phyloP scores from a whole-genome alignment of 1,284 basidiomycete species.

The Irpex sp. region DNA sequence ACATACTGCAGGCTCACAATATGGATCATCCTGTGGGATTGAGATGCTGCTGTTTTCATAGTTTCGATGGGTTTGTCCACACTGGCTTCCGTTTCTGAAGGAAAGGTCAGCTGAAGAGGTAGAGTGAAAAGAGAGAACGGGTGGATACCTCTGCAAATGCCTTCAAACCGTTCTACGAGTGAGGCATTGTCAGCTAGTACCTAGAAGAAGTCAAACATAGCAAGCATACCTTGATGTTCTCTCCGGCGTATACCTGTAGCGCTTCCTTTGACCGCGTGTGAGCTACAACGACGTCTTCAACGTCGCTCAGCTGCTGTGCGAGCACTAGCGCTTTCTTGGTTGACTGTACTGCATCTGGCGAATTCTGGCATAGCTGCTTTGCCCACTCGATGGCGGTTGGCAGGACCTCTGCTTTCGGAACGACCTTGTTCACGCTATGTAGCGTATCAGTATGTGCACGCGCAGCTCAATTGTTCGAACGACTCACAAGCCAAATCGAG shows the following conservation, averaged over 20 bases:
- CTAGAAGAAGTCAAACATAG: background rate
- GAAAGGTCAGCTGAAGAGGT: background rate
- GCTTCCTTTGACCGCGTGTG: constrained; percentile 51
- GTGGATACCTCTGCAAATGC: constrained; percentile 35
- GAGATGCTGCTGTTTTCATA: constrained; percentile 33
- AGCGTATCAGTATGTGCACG: constrained; percentile 7
- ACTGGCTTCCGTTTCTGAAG: constrained; percentile 54
- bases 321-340: constrained; percentile 70
- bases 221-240: constrained; percentile 66
- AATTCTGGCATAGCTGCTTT: constrained; percentile 58
- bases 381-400: constrained; percentile 65
- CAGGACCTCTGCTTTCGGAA: constrained; percentile 53
- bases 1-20: background rate
- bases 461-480: constrained; percentile 4
- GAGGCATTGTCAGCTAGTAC: background rate
- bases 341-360: constrained; percentile 77
- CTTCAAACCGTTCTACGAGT: constrained; percentile 37
- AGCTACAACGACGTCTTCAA: constrained; percentile 50
- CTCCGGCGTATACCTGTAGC: constrained; percentile 56
- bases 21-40: too few species aligned
- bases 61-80: constrained; percentile 60
- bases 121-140: background rate
- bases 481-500: constrained; percentile 73
- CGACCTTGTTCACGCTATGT: constrained; percentile 65
- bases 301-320: constrained; percentile 44